Percentiles rank a stretch among this genome's conserved stretches.
phyloP scores from a whole-genome alignment of 371 early-diverging fungal genomes.

The Dichotomocladium elegans region DNA sequence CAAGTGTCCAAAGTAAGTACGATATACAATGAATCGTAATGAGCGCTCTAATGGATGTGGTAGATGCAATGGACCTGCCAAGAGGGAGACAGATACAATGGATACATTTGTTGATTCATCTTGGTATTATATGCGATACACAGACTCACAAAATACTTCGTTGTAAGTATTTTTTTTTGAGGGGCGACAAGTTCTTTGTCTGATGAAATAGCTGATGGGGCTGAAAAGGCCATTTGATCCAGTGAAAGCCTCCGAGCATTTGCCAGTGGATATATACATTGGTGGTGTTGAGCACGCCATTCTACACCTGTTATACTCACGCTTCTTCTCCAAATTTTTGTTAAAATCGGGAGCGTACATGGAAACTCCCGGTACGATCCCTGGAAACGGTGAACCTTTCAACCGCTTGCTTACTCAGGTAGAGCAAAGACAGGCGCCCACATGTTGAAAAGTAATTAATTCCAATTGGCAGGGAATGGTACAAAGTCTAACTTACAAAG shows the following conservation, averaged over 20 bases:
- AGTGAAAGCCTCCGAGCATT: constrained; percentile 46
- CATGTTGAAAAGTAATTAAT: no score
- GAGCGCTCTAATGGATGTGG: not conserved
- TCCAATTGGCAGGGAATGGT: constrained; percentile 84
- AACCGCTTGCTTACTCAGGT: constrained; percentile 78
- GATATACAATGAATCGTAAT: not conserved
- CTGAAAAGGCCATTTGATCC: constrained; percentile 55
- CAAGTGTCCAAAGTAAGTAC: constrained; percentile 71
- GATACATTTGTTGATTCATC: constrained; percentile 96
- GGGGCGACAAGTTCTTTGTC: not conserved
- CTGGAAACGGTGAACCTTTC: constrained; percentile 81
- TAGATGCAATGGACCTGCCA: constrained; percentile 71
- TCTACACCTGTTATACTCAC: constrained; percentile 89
- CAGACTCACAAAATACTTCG: constrained; percentile 69
- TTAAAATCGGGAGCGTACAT: constrained; percentile 49
- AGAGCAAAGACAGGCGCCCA: not conserved
- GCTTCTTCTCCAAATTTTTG: constrained; percentile 87
- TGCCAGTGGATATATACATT: constrained; percentile 92
- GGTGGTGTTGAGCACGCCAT: constrained; percentile 96
- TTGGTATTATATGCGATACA: constrained; percentile 89
- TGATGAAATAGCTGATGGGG: not conserved
- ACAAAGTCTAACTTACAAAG: constrained; percentile 80
- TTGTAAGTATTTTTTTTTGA: constrained; percentile 20
- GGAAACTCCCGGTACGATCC: constrained; percentile 29
- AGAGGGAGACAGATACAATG: constrained; percentile 90